A percentile compares a stretch with the other conserved stretches of the same genome.
These are phyloP conservation scores for Podila epicladia DNA, from an alignment of 192 early-diverging fungal species.

Conservation along the genomic window DNA sequence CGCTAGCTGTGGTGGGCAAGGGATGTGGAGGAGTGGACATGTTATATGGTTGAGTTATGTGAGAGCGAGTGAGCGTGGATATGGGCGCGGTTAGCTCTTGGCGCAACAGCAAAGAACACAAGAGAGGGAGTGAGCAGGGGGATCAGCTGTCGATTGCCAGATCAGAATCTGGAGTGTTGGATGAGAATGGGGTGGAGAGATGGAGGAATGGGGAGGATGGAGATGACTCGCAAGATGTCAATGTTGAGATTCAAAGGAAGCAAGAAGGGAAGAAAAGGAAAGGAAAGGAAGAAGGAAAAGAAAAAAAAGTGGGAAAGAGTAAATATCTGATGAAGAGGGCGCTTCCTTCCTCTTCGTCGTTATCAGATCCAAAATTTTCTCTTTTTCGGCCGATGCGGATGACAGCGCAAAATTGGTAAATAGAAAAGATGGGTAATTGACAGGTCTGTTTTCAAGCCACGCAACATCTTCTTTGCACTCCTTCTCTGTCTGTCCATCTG, in stretches of 20 bases:
- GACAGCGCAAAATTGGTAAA: neutral
- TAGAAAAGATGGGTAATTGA: too few species aligned
- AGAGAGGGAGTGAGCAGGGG: neutral
- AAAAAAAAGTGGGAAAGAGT: slow-evolving; percentile 1
- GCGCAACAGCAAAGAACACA: neutral
- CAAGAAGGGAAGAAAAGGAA: slow-evolving; percentile 4
- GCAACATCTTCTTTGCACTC: neutral
- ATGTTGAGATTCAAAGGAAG: neutral
- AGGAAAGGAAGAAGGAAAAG: neutral
- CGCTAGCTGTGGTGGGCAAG: slow-evolving; percentile 26
- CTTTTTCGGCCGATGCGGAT: neutral
- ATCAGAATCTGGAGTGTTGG: neutral
- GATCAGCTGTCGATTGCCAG: neutral
- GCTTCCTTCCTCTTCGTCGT: neutral
- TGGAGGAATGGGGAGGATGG: slow-evolving; percentile 13
- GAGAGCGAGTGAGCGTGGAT: neutral
- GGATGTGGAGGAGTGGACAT: slow-evolving; percentile 47
- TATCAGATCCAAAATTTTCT: slow-evolving; percentile 1
- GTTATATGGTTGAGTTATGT: neutral
- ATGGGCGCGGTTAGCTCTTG: neutral
- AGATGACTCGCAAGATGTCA: neutral
- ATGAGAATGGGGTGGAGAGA: slow-evolving; percentile 2
- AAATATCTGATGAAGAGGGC: neutral
- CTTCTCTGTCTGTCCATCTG: neutral
- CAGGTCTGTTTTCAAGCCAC: too few species aligned